Evolutionary conservation across 2,329 filamentous ascomycete genomes (phyloP).

Genomic region (Huntiella omanensis): DNA sequence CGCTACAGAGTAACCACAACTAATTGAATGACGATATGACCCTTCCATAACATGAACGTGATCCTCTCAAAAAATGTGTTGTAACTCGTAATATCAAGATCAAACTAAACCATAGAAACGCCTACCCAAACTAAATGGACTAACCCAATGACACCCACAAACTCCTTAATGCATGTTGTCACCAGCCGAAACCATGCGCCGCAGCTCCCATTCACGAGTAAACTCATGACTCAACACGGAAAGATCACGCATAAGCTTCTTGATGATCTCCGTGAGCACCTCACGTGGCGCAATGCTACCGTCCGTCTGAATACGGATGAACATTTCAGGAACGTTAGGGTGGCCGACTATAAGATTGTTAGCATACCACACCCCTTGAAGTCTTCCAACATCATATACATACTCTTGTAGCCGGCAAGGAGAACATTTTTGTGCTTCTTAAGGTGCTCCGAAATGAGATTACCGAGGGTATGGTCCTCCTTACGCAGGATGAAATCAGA

Average conservation of each 20-base stretch:
- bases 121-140: background rate
- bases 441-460: constrained; percentile 71
- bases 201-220: constrained; percentile 76
- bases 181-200: constrained; percentile 60
- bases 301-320: constrained; percentile 78
- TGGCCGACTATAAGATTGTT: constrained; percentile 27
- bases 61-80: background rate
- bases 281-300: constrained; percentile 77
- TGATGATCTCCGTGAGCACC: constrained; percentile 62
- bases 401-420: constrained; percentile 84
- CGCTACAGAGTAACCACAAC: constrained; percentile 11
- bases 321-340: constrained; percentile 40
- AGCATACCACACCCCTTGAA: background rate
- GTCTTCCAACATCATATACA: constrained; percentile 14
- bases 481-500: constrained; percentile 90
- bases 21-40: constrained; percentile 2
- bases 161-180: constrained; percentile 20
- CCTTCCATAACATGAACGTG: background rate
- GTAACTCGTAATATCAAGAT: background rate
- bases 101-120: background rate
- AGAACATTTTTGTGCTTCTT: constrained; percentile 67
- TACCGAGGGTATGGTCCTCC: constrained; percentile 90
- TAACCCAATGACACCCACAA: background rate
- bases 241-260: constrained; percentile 65
- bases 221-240: constrained; percentile 70